Percentiles rank a stretch among this genome's conserved stretches.
These are phyloP conservation scores for Ogataea allantospora DNA, from an alignment of 805 yeast genomes.

Conservation along the genomic window DNA sequence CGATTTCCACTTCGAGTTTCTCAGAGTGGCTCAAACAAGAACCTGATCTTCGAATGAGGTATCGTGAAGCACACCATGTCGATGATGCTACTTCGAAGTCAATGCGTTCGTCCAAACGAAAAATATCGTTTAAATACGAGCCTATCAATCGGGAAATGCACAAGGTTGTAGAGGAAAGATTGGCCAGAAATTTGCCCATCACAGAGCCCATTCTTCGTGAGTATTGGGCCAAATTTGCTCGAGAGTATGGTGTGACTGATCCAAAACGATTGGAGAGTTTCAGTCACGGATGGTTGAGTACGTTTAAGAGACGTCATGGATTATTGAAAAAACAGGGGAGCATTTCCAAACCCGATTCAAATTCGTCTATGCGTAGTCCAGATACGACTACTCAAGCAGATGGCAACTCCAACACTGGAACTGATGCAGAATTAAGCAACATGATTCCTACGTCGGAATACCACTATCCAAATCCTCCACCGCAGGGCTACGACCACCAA, in stretches of 20 bases:
- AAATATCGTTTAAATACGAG: slow-evolving; percentile 53
- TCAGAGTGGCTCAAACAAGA: slow-evolving; percentile 63
- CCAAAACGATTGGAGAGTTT: slow-evolving; percentile 55
- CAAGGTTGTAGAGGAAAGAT: slow-evolving; percentile 44
- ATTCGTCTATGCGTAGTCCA: slow-evolving; percentile 1
- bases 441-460: slow-evolving; percentile 19
- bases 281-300: slow-evolving; percentile 63
- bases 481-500: slow-evolving; percentile 10
- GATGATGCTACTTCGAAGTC: slow-evolving; percentile 23
- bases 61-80: slow-evolving; percentile 33
- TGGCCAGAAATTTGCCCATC: slow-evolving; percentile 44
- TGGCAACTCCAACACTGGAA: not conserved
- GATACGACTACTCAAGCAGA: not conserved
- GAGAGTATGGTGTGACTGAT: slow-evolving; percentile 55
- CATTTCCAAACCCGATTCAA: slow-evolving; percentile 3
- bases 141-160: slow-evolving; percentile 62
- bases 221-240: slow-evolving; percentile 56
- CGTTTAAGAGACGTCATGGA: slow-evolving; percentile 58
- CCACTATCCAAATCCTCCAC: slow-evolving; percentile 10
- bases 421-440: slow-evolving; percentile 11
- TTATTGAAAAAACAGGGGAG: slow-evolving; percentile 16
- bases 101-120: slow-evolving; percentile 38
- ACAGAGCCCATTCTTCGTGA: slow-evolving; percentile 56
- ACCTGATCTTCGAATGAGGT: slow-evolving; percentile 45
- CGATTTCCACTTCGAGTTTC: slow-evolving; percentile 59